These are phyloP conservation scores for Ophiostoma ulmi DNA, from an alignment of 2,329 filamentous ascomycete genomes.

Conservation along the genomic window DNA sequence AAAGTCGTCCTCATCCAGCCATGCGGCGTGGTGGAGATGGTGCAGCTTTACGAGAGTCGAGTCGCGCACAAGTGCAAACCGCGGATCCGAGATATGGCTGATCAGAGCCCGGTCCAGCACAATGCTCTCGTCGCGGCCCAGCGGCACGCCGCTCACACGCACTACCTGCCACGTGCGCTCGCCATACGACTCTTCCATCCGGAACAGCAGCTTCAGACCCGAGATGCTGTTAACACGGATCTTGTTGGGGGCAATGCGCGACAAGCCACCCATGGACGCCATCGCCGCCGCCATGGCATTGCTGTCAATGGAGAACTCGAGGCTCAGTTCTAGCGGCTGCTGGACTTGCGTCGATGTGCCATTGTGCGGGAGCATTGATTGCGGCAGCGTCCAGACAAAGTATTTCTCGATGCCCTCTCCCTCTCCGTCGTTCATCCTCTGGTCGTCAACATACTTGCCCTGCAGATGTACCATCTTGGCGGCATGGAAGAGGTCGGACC, in stretches of 20 bases:
- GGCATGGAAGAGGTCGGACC: slow-evolving; percentile 80
- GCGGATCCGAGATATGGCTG: slow-evolving; percentile 71
- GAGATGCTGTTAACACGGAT: slow-evolving; percentile 50
- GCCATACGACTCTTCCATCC: slow-evolving; percentile 52
- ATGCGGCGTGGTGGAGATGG: slow-evolving; percentile 61
- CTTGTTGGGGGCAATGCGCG: slow-evolving; percentile 42
- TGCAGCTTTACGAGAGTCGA: slow-evolving; percentile 40
- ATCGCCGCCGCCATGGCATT: slow-evolving; percentile 27
- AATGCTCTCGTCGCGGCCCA: slow-evolving; percentile 84
- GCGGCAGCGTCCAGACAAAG: slow-evolving; percentile 89
- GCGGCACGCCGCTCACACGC: slow-evolving; percentile 70
- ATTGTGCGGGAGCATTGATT: slow-evolving; percentile 65
- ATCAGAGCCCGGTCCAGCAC: slow-evolving; percentile 73
- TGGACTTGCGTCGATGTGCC: slow-evolving; percentile 72
- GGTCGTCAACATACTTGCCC: slow-evolving; percentile 16
- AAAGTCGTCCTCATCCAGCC: slow-evolving; percentile 36
- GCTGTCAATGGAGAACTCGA: slow-evolving; percentile 52
- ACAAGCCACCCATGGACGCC: slow-evolving; percentile 41
- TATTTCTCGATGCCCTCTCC: slow-evolving; percentile 63
- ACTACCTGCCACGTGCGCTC: slow-evolving; percentile 63
- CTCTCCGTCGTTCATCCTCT: too few relatives aligned
- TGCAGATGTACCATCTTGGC: slow-evolving; percentile 79
- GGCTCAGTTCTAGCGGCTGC: slow-evolving; percentile 62
- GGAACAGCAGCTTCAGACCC: slow-evolving; percentile 59
- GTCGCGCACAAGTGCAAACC: slow-evolving; percentile 76